phyloP scores from a whole-genome alignment of 257 asterid genomes.

The Nicotiana obtusifolia region DNA sequence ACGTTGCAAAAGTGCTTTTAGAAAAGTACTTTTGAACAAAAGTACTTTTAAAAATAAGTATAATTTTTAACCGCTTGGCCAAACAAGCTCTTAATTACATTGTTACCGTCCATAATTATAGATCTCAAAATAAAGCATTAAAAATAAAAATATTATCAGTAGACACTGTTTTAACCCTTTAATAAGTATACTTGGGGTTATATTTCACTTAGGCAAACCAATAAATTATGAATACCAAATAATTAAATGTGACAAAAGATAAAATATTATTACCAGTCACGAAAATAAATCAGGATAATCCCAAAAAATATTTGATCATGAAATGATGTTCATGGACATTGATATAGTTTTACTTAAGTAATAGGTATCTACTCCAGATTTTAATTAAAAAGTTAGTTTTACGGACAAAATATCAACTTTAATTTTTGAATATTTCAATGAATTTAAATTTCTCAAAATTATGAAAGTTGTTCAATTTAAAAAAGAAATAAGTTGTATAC shows the following conservation, averaged over 20 bases:
- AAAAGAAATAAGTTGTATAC: background rate
- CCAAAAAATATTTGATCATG: background rate
- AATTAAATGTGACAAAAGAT: background rate
- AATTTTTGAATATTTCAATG: background rate
- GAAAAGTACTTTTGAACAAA: too few species aligned
- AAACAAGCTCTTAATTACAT: too few species aligned
- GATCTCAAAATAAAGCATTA: too few species aligned
- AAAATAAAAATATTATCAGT: too few species aligned
- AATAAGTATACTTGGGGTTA: too few species aligned
- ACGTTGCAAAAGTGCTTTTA: too few species aligned
- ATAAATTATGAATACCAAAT: background rate
- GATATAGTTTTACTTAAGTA: background rate
- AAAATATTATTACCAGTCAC: background rate
- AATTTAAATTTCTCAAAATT: background rate
- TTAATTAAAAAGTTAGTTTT: background rate
- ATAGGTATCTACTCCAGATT: background rate
- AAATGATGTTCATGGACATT: background rate
- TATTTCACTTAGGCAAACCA: too few species aligned
- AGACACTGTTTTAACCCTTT: too few species aligned
- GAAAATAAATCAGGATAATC: background rate
- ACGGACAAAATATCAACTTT: background rate
- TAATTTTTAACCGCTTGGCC: too few species aligned
- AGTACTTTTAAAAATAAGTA: too few species aligned
- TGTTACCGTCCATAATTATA: too few species aligned
- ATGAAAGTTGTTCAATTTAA: background rate